phyloP scores from a whole-genome alignment of 495 filamentous ascomycete species.

The Penicillium lagena region DNA sequence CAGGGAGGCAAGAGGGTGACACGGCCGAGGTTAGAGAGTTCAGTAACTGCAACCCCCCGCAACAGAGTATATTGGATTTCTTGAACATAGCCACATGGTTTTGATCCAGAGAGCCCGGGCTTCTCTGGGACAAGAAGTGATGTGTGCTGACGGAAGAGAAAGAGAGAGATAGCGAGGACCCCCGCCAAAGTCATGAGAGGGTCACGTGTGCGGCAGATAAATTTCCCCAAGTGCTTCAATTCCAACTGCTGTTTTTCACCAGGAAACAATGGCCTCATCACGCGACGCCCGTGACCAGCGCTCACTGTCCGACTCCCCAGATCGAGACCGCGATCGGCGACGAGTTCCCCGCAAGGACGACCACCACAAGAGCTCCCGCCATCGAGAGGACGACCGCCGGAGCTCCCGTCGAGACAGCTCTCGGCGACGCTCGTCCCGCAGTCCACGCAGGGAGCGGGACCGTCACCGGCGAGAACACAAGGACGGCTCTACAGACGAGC shows the following conservation, averaged over 20 bases:
- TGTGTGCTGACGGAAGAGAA: not conserved
- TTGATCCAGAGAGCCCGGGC: conserved; percentile 9
- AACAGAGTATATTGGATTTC: conserved; percentile 18
- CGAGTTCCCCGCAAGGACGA: conserved; percentile 15
- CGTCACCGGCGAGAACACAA: conserved; percentile 22
- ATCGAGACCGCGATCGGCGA: conserved; percentile 17
- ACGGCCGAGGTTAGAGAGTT: conserved; percentile 13
- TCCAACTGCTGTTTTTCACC: not conserved
- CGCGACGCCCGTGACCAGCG: conserved; percentile 16
- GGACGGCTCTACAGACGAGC: conserved; percentile 15
- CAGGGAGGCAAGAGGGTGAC: conserved; percentile 7
- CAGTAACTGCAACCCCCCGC: conserved; percentile 22
- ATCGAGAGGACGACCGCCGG: conserved; percentile 21
- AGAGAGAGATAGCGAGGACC: not conserved
- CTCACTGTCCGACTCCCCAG: conserved; percentile 13
- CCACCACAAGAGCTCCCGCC: conserved; percentile 20
- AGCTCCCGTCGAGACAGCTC: conserved; percentile 24
- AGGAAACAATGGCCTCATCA: conserved; percentile 16
- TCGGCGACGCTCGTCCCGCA: conserved; percentile 24
- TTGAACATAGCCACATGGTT: conserved; percentile 39
- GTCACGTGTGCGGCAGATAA: conserved; percentile 19
- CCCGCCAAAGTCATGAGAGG: not conserved
- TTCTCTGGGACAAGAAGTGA: conserved; percentile 5
- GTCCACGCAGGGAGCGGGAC: conserved; percentile 18
- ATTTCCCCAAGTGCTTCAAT: conserved; percentile 1